Evolutionary conservation across 2,329 filamentous ascomycete genomes (phyloP).

Genomic region (Neonectria magnoliae): DNA sequence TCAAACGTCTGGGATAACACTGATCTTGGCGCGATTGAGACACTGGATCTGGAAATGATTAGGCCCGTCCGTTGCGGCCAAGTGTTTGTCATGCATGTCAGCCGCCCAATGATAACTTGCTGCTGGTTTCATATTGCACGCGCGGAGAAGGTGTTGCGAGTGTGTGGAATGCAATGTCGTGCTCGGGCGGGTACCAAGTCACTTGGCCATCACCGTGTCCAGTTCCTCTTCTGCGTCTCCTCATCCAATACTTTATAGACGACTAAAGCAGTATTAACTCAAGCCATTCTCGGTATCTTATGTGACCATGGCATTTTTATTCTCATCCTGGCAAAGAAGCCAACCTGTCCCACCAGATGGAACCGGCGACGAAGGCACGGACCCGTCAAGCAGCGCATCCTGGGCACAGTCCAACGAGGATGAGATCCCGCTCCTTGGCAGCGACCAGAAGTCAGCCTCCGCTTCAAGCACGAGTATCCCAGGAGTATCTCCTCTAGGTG

Average conservation of each 20-base stretch:
- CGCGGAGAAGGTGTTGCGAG: not conserved
- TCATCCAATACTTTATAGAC: not conserved
- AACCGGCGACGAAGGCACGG: not conserved
- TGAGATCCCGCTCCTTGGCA: slow-evolving; percentile 15
- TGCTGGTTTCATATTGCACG: not conserved
- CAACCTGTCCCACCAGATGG: not conserved
- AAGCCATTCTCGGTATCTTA: not conserved
- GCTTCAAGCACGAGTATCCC: not conserved
- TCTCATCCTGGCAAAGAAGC: slow-evolving; percentile 3
- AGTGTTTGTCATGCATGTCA: not conserved
- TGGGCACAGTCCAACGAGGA: slow-evolving; percentile 11
- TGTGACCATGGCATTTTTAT: slow-evolving; percentile 10
- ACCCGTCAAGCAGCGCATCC: not conserved
- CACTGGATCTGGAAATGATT: not conserved
- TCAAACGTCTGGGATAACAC: not conserved
- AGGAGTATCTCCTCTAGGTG: slow-evolving; percentile 1
- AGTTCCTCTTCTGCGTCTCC: no score
- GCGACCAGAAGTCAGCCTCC: slow-evolving; percentile 3
- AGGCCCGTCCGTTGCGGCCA: not conserved
- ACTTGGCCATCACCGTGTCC: not conserved
- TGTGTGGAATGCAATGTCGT: slow-evolving; percentile 2
- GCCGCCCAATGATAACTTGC: not conserved
- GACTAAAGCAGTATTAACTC: not conserved
- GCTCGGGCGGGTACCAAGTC: not conserved
- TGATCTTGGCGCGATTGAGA: not conserved